Conservation (phyloP, 192 early-diverging fungal genomes). For the Coemansia sp. region DNA sequence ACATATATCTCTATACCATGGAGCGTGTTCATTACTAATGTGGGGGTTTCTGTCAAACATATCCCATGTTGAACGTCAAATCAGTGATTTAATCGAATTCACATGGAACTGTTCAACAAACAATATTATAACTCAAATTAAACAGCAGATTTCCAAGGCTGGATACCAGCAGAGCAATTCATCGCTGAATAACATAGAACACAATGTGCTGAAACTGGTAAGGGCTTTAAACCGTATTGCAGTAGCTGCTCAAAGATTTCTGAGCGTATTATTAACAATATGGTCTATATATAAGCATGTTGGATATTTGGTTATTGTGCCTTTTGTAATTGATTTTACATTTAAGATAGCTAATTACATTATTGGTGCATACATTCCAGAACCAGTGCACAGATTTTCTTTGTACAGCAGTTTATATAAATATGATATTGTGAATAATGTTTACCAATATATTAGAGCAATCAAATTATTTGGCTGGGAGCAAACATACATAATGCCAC, state of each 20-base stretch:
- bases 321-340: background rate
- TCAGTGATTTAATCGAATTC: too few species aligned
- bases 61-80: too few species aligned
- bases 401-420: background rate
- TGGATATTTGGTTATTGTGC: background rate
- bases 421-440: background rate
- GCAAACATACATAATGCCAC: slow-evolving; percentile 12
- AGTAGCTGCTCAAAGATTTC: background rate
- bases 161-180: too few species aligned
- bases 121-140: too few species aligned
- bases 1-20: background rate
- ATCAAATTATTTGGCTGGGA: slow-evolving; percentile 50
- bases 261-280: background rate
- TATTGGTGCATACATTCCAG: background rate
- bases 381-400: background rate
- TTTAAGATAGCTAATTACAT: background rate
- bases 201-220: too few species aligned
- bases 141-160: too few species aligned
- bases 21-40: too few species aligned
- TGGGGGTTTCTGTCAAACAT: too few species aligned
- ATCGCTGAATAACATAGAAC: too few species aligned
- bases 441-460: background rate
- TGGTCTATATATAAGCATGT: background rate
- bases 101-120: too few species aligned
- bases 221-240: too few species aligned